Evolutionary conservation across 2,329 filamentous ascomycete species (phyloP), one percentile per base, ranked within the genome.

Genomic region (Ceratocystis cacaofunesta): DNA sequence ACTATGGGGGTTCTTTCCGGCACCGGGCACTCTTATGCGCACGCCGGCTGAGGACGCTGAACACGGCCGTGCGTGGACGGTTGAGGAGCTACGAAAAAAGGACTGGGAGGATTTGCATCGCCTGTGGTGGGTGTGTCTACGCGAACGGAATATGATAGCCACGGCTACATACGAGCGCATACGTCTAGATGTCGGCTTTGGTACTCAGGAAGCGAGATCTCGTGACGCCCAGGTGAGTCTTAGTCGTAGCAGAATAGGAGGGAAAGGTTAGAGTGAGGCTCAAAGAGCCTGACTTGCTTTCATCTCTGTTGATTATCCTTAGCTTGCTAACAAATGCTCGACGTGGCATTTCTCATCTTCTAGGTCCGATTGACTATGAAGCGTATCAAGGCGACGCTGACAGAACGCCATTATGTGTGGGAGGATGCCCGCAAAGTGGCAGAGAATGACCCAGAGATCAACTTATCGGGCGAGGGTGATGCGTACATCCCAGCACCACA

Each of bases 111-210:
- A 97, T 74, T 77, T 99, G 71, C 92, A 97, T 75, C 79, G 81
- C 68, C 80, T 99, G 72, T 99, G 92, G 91, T 99, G 92, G 90
- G 83, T 91, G 65, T 97, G 94, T 74, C 82, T 88, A 68, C 91
- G 89, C 77, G 94, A 99, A 78, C 81, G 89, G 71, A 99, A 99
- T 76, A 84, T 89, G 70, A 84, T 97, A 70, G 81, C 85, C n/a
- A 97, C 95, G 36, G 85, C 87, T 70, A 80, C 80, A 64, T 75
- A 80, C 66, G 90, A 95, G 78, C 81, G 89, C 71, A 72, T 78
- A 36, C 82, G 87, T 70, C 73, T 88, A 65, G 79, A 86, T 69
- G 80, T 89, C 61, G 85, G 87, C 32, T 94, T 88, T 72, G 92
- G 92, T 70, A 82, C 86, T 30, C 78, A 78, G 57, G 89, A 95